These are phyloP conservation scores for Alternaria viburni DNA, from an alignment of 2,329 filamentous ascomycete species.

Conservation along the genomic window DNA sequence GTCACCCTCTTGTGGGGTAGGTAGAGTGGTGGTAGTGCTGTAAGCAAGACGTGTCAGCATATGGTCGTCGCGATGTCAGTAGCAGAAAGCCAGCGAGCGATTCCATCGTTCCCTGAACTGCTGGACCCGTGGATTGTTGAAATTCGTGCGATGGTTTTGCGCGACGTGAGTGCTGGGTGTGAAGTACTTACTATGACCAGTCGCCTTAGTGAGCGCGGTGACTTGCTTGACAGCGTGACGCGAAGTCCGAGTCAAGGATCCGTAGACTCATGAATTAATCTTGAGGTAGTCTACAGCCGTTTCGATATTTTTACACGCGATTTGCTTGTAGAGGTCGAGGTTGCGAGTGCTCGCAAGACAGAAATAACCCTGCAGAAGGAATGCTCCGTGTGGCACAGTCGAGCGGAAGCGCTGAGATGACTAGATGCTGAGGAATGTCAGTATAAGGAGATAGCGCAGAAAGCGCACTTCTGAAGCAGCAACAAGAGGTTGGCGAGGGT, in stretches of 20 bases:
- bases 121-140: neutral
- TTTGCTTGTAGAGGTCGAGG: constrained; percentile 13
- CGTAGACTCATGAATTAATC: constrained; percentile 21
- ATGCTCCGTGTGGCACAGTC: constrained; percentile 36
- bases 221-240: constrained; percentile 26
- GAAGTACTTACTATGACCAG: constrained; percentile 30
- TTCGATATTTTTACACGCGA: neutral
- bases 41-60: constrained; percentile 27
- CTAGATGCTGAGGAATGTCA: neutral
- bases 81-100: neutral
- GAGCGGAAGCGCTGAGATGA: constrained; percentile 2
- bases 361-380: constrained; percentile 35
- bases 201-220: constrained; percentile 22
- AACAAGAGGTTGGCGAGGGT: constrained; percentile 19
- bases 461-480: constrained; percentile 10
- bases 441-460: constrained; percentile 2
- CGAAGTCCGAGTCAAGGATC: constrained; percentile 18
- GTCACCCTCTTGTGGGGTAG: neutral
- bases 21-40: constrained; percentile 10
- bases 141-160: neutral
- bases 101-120: neutral
- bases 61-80: constrained; percentile 6
- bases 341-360: constrained; percentile 21
- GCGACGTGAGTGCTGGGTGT: constrained; percentile 12
- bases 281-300: neutral